Conservation (phyloP, 2,329 filamentous ascomycete genomes). For the Dendryphion nanum region DNA sequence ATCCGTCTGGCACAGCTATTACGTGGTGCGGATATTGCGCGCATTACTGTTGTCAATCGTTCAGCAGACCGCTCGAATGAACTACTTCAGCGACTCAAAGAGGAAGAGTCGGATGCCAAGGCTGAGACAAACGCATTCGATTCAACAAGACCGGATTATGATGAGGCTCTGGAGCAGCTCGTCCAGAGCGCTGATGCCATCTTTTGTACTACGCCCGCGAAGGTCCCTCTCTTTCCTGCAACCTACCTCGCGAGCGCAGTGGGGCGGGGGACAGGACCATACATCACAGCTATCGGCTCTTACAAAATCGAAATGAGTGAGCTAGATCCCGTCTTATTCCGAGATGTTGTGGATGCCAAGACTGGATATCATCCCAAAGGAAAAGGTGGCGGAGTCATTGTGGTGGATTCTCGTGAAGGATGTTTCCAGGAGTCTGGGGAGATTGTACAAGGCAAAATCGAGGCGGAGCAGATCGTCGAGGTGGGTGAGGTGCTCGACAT, state of each 20-base stretch:
- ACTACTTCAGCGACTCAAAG: constrained; percentile 3
- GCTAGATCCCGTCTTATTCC: constrained; percentile 45
- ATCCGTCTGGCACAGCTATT: constrained; percentile 45
- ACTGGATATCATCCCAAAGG: background rate
- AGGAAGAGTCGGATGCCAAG: background rate
- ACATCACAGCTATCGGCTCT: constrained; percentile 28
- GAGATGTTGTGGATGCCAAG: constrained; percentile 10
- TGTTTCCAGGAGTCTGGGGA: constrained; percentile 50
- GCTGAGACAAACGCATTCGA: background rate
- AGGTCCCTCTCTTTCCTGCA: constrained; percentile 43
- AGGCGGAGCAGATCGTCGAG: constrained; percentile 12
- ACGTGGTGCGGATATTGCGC: constrained; percentile 31
- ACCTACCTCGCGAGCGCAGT: constrained; percentile 25
- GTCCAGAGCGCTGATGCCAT: constrained; percentile 43
- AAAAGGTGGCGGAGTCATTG: constrained; percentile 7
- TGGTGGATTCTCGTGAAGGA: constrained; percentile 36
- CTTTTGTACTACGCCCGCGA: constrained; percentile 52
- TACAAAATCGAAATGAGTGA: constrained; percentile 47
- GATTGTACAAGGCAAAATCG: constrained; percentile 42
- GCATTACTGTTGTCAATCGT: constrained; percentile 26
- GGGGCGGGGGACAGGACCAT: constrained; percentile 12
- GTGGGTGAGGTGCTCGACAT: background rate
- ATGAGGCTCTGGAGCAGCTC: constrained; percentile 16
- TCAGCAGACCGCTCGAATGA: constrained; percentile 9
- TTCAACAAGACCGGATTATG: constrained; percentile 1